Conservation (phyloP, 2,329 filamentous ascomycete genomes). For the Fusarium incarnatum region DNA sequence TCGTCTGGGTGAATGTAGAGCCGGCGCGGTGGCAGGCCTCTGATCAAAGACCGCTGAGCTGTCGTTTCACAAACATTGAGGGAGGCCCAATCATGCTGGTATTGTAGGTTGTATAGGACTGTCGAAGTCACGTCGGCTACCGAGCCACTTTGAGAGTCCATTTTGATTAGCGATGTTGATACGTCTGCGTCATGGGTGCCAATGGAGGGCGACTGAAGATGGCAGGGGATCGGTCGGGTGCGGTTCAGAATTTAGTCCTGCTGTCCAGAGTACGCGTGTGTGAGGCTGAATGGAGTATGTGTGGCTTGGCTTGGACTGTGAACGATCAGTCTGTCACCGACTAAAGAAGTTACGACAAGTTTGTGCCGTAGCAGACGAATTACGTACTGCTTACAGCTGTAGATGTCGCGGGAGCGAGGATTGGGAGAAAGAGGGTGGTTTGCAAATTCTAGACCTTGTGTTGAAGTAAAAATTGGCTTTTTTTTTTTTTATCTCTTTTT, state of each 20-base stretch:
- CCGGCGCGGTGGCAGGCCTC: constrained; percentile 77
- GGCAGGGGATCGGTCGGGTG: background rate
- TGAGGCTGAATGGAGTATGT: constrained; percentile 10
- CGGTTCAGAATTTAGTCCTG: constrained; percentile 4
- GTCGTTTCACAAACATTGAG: constrained; percentile 65
- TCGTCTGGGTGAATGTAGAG: constrained; percentile 86
- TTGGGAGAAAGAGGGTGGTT: constrained; percentile 7
- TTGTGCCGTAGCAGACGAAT: background rate
- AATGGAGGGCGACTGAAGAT: constrained; percentile 2
- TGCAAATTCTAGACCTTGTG: constrained; percentile 14
- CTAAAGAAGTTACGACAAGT: background rate
- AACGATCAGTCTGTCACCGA: background rate
- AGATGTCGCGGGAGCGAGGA: background rate
- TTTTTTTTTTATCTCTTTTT: background rate
- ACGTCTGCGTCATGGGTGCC: constrained; percentile 9
- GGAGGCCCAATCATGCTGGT: constrained; percentile 80
- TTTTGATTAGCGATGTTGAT: constrained; percentile 10
- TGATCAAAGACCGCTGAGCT: constrained; percentile 71
- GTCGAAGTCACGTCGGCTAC: constrained; percentile 51
- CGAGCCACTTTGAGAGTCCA: constrained; percentile 28
- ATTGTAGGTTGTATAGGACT: constrained; percentile 76
- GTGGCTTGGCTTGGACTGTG: background rate
- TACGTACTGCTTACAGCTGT: background rate
- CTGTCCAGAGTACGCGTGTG: constrained; percentile 12
- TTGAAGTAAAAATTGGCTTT: constrained; percentile 24